A percentile compares a stretch with the other conserved stretches of the same genome.
Evolutionary conservation across 2,329 filamentous ascomycete genomes (phyloP).

Genomic region (Ophiosphaerella herpotricha): DNA sequence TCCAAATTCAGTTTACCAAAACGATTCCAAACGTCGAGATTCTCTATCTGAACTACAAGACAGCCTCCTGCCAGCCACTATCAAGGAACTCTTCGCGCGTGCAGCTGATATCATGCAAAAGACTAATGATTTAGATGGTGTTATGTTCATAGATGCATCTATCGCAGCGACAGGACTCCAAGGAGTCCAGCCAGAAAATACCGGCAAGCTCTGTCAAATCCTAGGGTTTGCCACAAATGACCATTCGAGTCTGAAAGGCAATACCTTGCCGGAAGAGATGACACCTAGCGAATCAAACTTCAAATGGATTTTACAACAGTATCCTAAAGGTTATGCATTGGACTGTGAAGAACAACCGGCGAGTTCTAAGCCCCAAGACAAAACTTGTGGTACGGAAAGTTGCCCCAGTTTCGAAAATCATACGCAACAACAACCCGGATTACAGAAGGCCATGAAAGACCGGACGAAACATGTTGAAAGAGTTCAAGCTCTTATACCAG

Average conservation of each 20-base stretch:
- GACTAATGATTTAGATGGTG: constrained; percentile 26
- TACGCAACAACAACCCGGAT: not conserved
- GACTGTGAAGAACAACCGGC: constrained; percentile 4
- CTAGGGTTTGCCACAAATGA: constrained; percentile 16
- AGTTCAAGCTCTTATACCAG: constrained; percentile 55
- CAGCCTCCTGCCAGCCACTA: constrained; percentile 15
- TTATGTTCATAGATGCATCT: constrained; percentile 26
- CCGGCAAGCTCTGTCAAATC: constrained; percentile 16
- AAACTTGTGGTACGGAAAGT: not conserved
- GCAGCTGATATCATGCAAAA: constrained; percentile 26
- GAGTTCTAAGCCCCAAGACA: not conserved
- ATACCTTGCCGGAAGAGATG: constrained; percentile 5
- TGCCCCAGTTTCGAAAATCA: not conserved
- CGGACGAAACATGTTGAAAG: not conserved
- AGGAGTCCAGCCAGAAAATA: not conserved
- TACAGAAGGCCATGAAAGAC: not conserved
- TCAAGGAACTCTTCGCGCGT: constrained; percentile 22
- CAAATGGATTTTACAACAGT: constrained; percentile 8
- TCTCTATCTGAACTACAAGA: constrained; percentile 19
- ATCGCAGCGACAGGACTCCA: constrained; percentile 6
- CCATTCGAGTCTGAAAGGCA: constrained; percentile 1
- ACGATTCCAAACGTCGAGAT: not conserved
- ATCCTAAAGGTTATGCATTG: constrained; percentile 10
- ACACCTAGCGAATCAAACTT: constrained; percentile 7
- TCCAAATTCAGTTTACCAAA: not conserved